These are phyloP conservation scores for Alternaria tenuissima DNA, from an alignment of 2,329 filamentous ascomycete species.

Conservation along the genomic window DNA sequence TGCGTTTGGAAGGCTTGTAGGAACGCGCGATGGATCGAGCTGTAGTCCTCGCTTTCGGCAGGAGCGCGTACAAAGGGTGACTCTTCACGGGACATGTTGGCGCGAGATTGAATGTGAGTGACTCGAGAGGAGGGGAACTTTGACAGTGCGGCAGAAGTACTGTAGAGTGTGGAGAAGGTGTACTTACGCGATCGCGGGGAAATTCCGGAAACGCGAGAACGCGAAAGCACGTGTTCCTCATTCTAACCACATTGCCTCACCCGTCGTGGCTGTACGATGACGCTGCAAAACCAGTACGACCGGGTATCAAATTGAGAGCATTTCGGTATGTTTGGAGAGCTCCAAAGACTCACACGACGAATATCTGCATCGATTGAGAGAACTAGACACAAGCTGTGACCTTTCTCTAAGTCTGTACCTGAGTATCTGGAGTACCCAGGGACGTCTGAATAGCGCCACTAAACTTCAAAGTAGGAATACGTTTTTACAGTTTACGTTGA, in stretches of 20 bases:
- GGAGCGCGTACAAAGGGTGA: slow-evolving; percentile 24
- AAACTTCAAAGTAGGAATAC: neutral
- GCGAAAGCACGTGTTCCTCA: slow-evolving; percentile 26
- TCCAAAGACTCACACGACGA: neutral
- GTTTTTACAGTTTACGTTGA: neutral
- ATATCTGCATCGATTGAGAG: neutral
- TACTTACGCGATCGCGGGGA: slow-evolving; percentile 12
- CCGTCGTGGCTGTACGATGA: neutral
- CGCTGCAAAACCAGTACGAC: neutral
- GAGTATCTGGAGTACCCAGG: neutral
- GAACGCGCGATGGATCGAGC: slow-evolving; percentile 81
- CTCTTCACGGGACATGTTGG: slow-evolving; percentile 25
- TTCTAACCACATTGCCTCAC: neutral
- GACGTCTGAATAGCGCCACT: neutral
- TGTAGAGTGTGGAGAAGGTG: neutral
- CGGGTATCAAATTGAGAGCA: neutral
- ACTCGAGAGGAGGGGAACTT: neutral
- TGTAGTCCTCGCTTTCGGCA: slow-evolving; percentile 28
- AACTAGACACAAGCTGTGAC: neutral
- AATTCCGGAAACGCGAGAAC: slow-evolving; percentile 23
- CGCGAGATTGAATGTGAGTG: neutral
- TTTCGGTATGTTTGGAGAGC: neutral
- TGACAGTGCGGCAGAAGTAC: neutral
- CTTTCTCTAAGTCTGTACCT: neutral
- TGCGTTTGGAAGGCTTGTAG: slow-evolving; percentile 86